These are phyloP conservation scores for Taphrina flavorubra DNA, from an alignment of 1,139 yeast genomes.

Conservation along the genomic window DNA sequence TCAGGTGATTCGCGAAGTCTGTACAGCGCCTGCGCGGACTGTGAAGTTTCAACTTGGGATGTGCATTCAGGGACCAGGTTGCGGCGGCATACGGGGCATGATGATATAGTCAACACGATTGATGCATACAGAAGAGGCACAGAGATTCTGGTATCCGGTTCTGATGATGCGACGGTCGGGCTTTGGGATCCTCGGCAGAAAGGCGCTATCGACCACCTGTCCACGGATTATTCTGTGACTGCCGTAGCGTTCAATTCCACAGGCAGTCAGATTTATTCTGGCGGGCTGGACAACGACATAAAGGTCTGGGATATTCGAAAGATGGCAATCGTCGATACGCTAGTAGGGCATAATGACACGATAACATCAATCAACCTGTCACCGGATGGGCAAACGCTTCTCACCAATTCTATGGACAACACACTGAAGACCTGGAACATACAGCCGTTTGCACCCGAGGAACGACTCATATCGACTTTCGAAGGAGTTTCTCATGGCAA, in stretches of 20 bases:
- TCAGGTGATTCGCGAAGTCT: conserved; percentile 54
- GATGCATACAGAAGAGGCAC: conserved; percentile 51
- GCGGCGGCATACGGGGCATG: conserved; percentile 62
- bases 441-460: conserved; percentile 54
- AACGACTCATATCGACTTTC: conserved; percentile 58
- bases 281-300: conserved; percentile 73
- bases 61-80: conserved; percentile 61
- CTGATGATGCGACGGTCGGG: conserved; percentile 67
- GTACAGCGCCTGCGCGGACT: conserved; percentile 59
- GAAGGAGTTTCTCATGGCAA: conserved; percentile 65
- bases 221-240: conserved; percentile 64
- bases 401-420: conserved; percentile 66
- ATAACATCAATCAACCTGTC: conserved; percentile 62
- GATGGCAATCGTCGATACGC: conserved; percentile 52
- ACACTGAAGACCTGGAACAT: conserved; percentile 64
- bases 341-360: conserved; percentile 57
- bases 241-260: conserved; percentile 57
- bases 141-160: conserved; percentile 59
- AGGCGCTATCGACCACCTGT: conserved; percentile 53
- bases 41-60: conserved; percentile 63
- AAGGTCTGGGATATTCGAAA: conserved; percentile 54
- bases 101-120: conserved; percentile 64
- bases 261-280: conserved; percentile 59
- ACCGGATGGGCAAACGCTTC: conserved; percentile 58
- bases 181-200: conserved; percentile 72